Percentiles rank a stretch among this genome's conserved stretches.
These are phyloP conservation scores for Triangularia setosa DNA, from an alignment of 2,329 filamentous ascomycete species.

Conservation along the genomic window DNA sequence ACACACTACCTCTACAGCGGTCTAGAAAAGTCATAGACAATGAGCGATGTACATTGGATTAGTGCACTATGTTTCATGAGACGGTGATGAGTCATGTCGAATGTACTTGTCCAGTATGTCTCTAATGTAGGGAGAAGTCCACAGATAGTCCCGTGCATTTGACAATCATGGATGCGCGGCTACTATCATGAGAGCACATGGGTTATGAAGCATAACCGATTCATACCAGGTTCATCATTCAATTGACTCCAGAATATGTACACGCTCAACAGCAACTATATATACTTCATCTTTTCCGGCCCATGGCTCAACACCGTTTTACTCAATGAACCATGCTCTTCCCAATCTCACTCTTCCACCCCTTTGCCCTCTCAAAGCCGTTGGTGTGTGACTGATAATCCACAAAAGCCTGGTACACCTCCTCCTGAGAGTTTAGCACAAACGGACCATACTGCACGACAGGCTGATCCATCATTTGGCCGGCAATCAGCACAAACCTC, in stretches of 20 bases:
- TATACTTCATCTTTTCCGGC: too few relatives aligned
- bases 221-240: too few relatives aligned
- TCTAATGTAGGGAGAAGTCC: too few relatives aligned
- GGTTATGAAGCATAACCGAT: too few relatives aligned
- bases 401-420: slow-evolving; percentile 70
- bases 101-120: too few relatives aligned
- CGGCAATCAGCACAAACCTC: slow-evolving; percentile 69
- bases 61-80: too few relatives aligned
- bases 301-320: slow-evolving; percentile 1
- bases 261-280: too few relatives aligned
- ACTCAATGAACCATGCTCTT: slow-evolving; percentile 61
- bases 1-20: slow-evolving; percentile 12
- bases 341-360: slow-evolving; percentile 84
- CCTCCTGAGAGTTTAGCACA: slow-evolving; percentile 67
- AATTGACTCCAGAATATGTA: too few relatives aligned
- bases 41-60: neutral
- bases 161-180: too few relatives aligned
- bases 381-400: slow-evolving; percentile 71
- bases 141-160: too few relatives aligned
- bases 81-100: too few relatives aligned
- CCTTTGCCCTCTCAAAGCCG: slow-evolving; percentile 73
- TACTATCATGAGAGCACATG: too few relatives aligned
- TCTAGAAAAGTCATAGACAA: slow-evolving; percentile 2
- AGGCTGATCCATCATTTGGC: slow-evolving; percentile 67
- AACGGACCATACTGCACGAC: slow-evolving; percentile 84